Conservation (phyloP, 2,329 filamentous ascomycete species). For the Neurospora crassa region DNA sequence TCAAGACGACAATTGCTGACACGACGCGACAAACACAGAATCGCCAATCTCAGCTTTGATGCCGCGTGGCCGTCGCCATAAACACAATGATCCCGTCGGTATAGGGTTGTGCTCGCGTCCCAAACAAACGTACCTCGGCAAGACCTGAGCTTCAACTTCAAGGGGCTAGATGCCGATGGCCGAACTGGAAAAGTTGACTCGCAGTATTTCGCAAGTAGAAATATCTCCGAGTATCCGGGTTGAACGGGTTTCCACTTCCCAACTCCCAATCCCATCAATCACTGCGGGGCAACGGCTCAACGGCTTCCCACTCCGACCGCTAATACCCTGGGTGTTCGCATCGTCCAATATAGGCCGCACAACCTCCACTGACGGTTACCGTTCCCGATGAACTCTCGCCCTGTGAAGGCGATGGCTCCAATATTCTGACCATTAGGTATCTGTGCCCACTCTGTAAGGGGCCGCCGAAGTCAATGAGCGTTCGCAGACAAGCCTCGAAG, state of each 20-base stretch:
- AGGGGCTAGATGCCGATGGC: neutral
- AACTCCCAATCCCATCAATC: neutral
- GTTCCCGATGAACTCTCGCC: neutral
- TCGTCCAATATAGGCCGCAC: neutral
- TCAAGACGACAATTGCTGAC: neutral
- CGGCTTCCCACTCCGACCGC: neutral
- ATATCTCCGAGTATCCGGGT: neutral
- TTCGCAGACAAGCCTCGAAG: neutral
- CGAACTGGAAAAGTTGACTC: neutral
- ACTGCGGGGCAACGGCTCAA: neutral
- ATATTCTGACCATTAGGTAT: neutral
- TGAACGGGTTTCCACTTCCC: too few species aligned
- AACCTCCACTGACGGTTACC: neutral
- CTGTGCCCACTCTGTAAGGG: neutral
- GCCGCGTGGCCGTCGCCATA: neutral
- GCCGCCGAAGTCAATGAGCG: neutral
- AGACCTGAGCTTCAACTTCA: neutral
- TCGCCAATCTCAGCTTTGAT: neutral
- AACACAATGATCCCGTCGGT: neutral
- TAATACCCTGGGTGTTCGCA: too few species aligned
- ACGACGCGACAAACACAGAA: neutral
- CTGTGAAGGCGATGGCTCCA: neutral
- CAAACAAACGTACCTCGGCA: neutral
- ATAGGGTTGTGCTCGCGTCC: neutral
- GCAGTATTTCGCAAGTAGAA: neutral